Evolutionary conservation across 106 monocot genomes (phyloP), one percentile per base, ranked within the genome.

Genomic region (Dendrobium chrysotoxum): DNA sequence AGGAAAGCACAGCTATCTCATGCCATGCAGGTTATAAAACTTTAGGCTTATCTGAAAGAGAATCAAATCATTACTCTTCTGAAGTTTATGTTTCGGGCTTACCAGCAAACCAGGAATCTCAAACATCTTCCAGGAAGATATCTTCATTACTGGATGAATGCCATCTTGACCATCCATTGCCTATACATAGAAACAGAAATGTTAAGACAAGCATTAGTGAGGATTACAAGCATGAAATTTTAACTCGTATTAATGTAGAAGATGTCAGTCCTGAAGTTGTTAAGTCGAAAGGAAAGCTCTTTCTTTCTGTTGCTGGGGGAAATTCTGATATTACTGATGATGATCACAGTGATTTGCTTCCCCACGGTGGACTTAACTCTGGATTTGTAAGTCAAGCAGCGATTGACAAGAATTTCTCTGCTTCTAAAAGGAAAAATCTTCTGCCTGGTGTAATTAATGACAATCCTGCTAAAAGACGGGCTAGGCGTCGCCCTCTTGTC

Each of bases 401-500:
- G 26, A 77, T 45, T 57, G 75, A 79, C 53, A 88, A 82, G 66
- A 84, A n/a, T 66, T 74, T 40, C 20, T 28, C 74, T 9, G 0
- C 77, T 18, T n/a, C 28, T 31, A 91, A 89, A 79, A 87, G 82
- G 79, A 95, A 87, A 88, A 88, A 79, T 81, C 76, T 81, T 70
- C 35, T 70, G 70, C 5, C 70, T 39, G 80, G 82, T 53, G 2
- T 70, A 50, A 25, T 65, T 76, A 86, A 89, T 79, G 95, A 91
- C 1, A 79, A 79, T 75, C 77, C 83, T 79, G 78, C 61, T 79
- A 92, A 85, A 93, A 92, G 85, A 55, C 85, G 87, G 41, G 93
- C 93, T 81, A 86, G 85, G 53, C 90, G 87, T 31, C 85, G 87
- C 7, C 92, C 90, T 40, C 87, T 92, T 76, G 78, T 83, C 80